A percentile compares a stretch with the other conserved stretches of the same genome.
These are phyloP conservation scores for Moesziomyces sp. DNA, from an alignment of 1,284 basidiomycete species.

Conservation along the genomic window DNA sequence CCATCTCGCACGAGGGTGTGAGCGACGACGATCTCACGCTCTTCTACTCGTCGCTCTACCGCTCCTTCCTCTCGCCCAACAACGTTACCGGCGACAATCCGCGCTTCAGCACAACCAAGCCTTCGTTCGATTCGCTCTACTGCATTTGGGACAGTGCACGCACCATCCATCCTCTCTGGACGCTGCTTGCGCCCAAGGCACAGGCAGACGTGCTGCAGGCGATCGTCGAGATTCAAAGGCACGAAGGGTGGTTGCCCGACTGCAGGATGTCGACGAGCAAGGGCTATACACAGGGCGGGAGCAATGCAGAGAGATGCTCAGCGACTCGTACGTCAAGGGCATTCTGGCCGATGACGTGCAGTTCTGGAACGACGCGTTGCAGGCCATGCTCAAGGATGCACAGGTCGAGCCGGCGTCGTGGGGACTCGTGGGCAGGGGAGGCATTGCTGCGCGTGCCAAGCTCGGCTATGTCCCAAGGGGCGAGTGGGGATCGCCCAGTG, in stretches of 20 bases:
- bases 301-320: constrained; percentile 63
- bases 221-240: constrained; percentile 72
- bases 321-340: constrained; percentile 65
- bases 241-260: constrained; percentile 66
- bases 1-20: constrained; percentile 19
- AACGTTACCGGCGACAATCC: constrained; percentile 80
- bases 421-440: constrained; percentile 53
- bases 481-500: constrained; percentile 25
- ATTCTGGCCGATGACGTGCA: constrained; percentile 31
- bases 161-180: constrained; percentile 29
- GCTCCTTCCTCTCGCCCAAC: constrained; percentile 76
- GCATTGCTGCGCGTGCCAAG: constrained; percentile 43
- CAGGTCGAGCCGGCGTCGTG: constrained; percentile 26
- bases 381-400: constrained; percentile 57
- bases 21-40: constrained; percentile 68
- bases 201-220: constrained; percentile 35
- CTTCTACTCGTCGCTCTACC: constrained; percentile 74
- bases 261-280: constrained; percentile 68
- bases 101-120: constrained; percentile 74
- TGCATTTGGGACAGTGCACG: constrained; percentile 73
- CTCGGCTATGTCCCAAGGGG: constrained; percentile 58
- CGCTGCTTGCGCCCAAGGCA: constrained; percentile 22
- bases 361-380: constrained; percentile 54
- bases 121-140: constrained; percentile 75
- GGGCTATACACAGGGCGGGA: constrained; percentile 42